A percentile compares a stretch with the other conserved stretches of the same genome.
phyloP scores from a whole-genome alignment of 169 alveolate species.

The Ophryocystis elektroscirrha region DNA sequence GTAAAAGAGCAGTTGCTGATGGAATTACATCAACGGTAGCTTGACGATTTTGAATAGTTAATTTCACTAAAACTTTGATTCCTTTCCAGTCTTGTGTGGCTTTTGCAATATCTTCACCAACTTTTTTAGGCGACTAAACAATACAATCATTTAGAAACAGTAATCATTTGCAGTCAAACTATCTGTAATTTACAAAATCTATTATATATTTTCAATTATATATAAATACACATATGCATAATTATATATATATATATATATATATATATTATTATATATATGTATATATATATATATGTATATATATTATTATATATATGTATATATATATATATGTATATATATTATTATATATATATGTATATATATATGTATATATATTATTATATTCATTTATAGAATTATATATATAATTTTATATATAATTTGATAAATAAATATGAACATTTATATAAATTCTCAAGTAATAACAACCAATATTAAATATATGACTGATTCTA shows the following conservation, averaged over 20 bases:
- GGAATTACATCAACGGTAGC: slow-evolving; percentile 75
- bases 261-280: neutral
- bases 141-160: neutral
- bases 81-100: slow-evolving; percentile 70
- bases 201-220: neutral
- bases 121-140: slow-evolving; percentile 75
- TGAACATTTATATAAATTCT: too few relatives aligned
- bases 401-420: too few relatives aligned
- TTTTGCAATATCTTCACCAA: slow-evolving; percentile 69
- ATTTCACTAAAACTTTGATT: slow-evolving; percentile 37
- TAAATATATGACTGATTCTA: too few relatives aligned
- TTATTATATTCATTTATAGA: too few relatives aligned
- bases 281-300: neutral
- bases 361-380: too few relatives aligned
- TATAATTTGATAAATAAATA: too few relatives aligned
- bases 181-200: neutral
- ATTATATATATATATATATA: neutral
- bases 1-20: slow-evolving; percentile 74
- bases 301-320: neutral
- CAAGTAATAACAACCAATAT: too few relatives aligned
- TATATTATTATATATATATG: neutral
- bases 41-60: slow-evolving; percentile 62
- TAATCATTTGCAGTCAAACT: neutral
- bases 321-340: neutral
- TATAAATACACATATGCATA: too few relatives aligned